Base-by-base conservation (phyloP, 2,329 filamentous ascomycete species). In the Clarireedia monteithiana region DNA sequence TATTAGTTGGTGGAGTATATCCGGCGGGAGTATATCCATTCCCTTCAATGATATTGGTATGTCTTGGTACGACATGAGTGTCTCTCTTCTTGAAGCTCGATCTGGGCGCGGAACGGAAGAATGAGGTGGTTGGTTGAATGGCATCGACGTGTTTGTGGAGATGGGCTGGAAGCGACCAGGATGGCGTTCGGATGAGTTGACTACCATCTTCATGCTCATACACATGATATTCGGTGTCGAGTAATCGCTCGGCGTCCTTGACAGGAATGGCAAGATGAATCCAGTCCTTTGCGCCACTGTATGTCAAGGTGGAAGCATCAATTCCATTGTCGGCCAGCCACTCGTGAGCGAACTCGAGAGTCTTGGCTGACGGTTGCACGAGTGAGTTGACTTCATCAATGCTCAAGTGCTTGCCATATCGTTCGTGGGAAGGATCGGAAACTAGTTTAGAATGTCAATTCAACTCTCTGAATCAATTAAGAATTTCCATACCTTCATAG, bases 111-210 rank as follows among this genome's bases (percentile, higher is more conserved):
- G 54, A 42, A 42, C 74, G 73, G 66, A 80, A 78, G 71, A 84
- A 84, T 0, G 79, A 80, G 49, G 76, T 83, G 1, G 81, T 84
- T 2, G 81, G 81, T 65, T 84, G 80, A 26, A 84, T 77, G 12
- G 78, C 75, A 63, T 83, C 79, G 59, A 84, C 77, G 63, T 81
- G 79, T 49, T 74, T 71, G 63, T 83, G 80, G 4, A 84, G 71
- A 63, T 83, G 76, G 36, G 63, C 64, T 15, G 81, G 81, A 4
- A 85, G 74, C 45, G 80, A 83, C 80, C 81, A 84, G 42, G 73
- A 68, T 1, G 77, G 75, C 0, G 81, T 74, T 45, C 81, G 75
- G 15, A 78, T 72, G 6, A 82, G 64, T 10, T 72, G 65, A 2
- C 73, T 67, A n/a, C 81, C 81, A 64, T 83, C 76, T 34, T 71